phyloP scores from a whole-genome alignment of 73 alveolate species.

The Effrenium voratum region DNA sequence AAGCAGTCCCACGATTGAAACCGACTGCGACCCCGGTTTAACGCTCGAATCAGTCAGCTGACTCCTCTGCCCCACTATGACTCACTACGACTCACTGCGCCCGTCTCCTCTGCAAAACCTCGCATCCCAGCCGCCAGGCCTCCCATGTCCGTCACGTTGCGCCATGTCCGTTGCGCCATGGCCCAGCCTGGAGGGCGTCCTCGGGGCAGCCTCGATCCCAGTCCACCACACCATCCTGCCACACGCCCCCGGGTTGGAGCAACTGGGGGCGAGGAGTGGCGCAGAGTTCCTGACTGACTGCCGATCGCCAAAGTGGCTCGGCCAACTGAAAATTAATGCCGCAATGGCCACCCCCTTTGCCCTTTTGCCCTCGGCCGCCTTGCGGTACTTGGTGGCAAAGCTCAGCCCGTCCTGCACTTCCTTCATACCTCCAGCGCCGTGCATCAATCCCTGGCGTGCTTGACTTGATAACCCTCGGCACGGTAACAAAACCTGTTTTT shows the following conservation, averaged over 20 bases:
- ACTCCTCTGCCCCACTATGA: too few species aligned
- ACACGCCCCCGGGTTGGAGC: too few species aligned
- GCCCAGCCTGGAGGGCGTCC: conserved; percentile 74
- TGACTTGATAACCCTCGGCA: too few species aligned
- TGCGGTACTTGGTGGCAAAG: conserved; percentile 82
- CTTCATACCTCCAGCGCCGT: conserved; percentile 71
- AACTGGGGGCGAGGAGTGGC: too few species aligned
- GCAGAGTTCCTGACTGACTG: too few species aligned
- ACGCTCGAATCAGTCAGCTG: too few species aligned
- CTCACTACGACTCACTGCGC: not conserved
- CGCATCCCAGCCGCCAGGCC: conserved; percentile 92
- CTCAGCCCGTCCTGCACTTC: conserved; percentile 72
- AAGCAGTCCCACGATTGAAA: too few species aligned
- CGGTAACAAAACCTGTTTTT: too few species aligned
- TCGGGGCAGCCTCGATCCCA: conserved; percentile 87
- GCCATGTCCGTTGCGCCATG: not conserved
- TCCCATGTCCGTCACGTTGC: not conserved
- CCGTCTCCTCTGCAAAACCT: conserved; percentile 36
- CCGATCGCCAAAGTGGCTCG: not conserved
- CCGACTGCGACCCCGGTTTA: too few species aligned
- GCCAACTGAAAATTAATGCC: not conserved
- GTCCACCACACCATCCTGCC: conserved; percentile 80
- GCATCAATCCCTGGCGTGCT: too few species aligned
- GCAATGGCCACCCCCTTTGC: not conserved
- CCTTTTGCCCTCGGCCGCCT: not conserved